A percentile compares a stretch with the other conserved stretches of the same genome.
phyloP scores from a whole-genome alignment of 139 green algal genomes.

The Chlorella sp. region DNA sequence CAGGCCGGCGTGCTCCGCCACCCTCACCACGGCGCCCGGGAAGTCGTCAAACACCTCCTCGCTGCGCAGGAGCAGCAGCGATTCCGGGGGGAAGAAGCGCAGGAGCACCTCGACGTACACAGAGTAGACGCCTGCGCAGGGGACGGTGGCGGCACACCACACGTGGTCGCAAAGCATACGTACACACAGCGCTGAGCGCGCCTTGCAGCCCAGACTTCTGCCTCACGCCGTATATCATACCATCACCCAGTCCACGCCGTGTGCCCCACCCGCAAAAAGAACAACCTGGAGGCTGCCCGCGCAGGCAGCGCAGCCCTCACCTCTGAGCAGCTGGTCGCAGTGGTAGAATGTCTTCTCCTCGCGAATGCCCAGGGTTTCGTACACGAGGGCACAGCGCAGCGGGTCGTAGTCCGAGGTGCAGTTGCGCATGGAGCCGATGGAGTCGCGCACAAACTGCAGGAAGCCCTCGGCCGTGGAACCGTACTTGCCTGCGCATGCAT shows the following conservation, averaged over 20 bases:
- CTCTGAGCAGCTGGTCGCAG: too few species aligned
- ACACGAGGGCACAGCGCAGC: neutral
- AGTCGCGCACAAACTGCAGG: neutral
- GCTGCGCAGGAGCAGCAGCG: neutral
- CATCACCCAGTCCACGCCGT: too few species aligned
- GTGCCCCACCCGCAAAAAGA: too few species aligned
- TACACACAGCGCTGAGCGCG: too few species aligned
- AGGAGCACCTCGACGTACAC: neutral
- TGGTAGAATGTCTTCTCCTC: neutral
- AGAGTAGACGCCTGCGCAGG: too few species aligned
- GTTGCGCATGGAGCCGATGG: neutral
- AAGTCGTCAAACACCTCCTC: neutral
- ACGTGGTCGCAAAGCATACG: too few species aligned
- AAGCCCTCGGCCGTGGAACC: neutral
- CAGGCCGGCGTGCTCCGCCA: neutral
- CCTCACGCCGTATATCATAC: too few species aligned
- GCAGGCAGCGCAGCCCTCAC: too few species aligned
- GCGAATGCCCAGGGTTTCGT: neutral
- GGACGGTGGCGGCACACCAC: too few species aligned
- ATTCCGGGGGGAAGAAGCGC: neutral
- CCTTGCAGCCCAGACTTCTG: too few species aligned
- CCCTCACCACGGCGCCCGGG: neutral
- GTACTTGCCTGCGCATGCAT: neutral
- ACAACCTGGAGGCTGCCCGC: too few species aligned
- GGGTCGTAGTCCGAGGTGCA: neutral